Evolutionary conservation across 2,329 filamentous ascomycete species (phyloP).

Genomic region (Fusarium graminum): DNA sequence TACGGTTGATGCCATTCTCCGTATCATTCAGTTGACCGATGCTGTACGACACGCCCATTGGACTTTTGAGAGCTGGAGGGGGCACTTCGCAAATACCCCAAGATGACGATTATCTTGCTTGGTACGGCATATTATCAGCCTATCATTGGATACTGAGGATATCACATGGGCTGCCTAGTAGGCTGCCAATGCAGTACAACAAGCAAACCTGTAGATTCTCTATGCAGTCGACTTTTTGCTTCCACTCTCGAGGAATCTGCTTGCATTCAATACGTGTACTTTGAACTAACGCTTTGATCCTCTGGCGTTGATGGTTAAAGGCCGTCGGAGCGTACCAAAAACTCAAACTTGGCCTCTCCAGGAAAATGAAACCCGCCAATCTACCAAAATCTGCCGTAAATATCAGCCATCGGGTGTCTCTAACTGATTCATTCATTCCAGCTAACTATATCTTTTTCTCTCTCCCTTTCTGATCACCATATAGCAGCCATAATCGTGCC

Average conservation of each 20-base stretch:
- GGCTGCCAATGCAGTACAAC: slow-evolving; percentile 34
- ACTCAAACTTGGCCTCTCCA: not conserved
- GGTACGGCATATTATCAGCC: slow-evolving; percentile 21
- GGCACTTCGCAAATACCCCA: slow-evolving; percentile 32
- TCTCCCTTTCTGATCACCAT: slow-evolving; percentile 39
- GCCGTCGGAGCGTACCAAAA: slow-evolving; percentile 17
- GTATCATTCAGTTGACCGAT: not conserved
- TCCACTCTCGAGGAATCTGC: not conserved
- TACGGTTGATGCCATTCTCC: slow-evolving; percentile 28
- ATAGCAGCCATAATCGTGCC: slow-evolving; percentile 10
- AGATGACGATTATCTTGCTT: slow-evolving; percentile 39
- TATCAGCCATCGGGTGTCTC: slow-evolving; percentile 11
- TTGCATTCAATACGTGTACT: not conserved
- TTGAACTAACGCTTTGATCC: slow-evolving; percentile 14
- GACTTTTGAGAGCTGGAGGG: slow-evolving; percentile 26
- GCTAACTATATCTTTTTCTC: slow-evolving; percentile 11
- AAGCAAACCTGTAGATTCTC: slow-evolving; percentile 20
- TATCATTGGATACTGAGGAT: slow-evolving; percentile 28
- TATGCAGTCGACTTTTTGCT: slow-evolving; percentile 1
- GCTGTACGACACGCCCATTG: slow-evolving; percentile 34
- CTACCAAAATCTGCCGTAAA: not conserved
- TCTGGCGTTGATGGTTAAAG: slow-evolving; percentile 15
- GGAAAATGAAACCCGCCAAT: slow-evolving; percentile 22
- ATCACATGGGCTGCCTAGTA: slow-evolving; percentile 39
- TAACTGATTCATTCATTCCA: slow-evolving; percentile 41